Evolutionary conservation across 2,329 filamentous ascomycete species (phyloP).

Genomic region (Fusarium incarnatum): DNA sequence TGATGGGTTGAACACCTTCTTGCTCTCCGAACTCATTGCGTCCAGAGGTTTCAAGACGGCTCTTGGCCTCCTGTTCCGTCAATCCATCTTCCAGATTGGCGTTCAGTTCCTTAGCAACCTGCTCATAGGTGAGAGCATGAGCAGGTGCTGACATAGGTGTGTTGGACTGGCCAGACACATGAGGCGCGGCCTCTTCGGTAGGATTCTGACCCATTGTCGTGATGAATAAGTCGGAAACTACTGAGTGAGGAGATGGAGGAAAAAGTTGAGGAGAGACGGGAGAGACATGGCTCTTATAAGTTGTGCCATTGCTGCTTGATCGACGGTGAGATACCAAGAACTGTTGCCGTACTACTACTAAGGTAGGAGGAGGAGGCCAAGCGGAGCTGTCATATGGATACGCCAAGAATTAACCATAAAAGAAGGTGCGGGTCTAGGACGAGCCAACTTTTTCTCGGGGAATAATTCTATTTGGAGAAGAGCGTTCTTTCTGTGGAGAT

Average conservation of each 20-base stretch:
- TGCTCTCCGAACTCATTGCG: conserved; percentile 72
- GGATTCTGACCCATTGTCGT: conserved; percentile 31
- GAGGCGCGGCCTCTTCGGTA: conserved; percentile 15
- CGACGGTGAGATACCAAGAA: no score
- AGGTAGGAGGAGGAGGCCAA: neutral
- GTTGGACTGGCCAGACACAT: conserved; percentile 44
- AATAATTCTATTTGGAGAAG: conserved; percentile 29
- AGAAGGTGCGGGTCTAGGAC: neutral
- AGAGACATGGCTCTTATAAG: conserved; percentile 13
- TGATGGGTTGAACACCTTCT: conserved; percentile 68
- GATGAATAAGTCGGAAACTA: neutral
- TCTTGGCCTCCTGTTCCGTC: conserved; percentile 53
- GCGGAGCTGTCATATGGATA: conserved; percentile 5
- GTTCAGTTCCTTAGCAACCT: conserved; percentile 34
- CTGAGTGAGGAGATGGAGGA: neutral
- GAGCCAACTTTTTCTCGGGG: neutral
- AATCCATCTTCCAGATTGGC: conserved; percentile 30
- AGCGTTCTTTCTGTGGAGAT: conserved; percentile 18
- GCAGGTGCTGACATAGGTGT: conserved; percentile 42
- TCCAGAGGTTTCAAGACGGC: conserved; percentile 67
- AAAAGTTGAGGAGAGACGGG: rapidly evolving
- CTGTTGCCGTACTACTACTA: no score
- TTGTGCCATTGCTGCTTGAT: neutral
- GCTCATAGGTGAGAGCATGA: conserved; percentile 33
- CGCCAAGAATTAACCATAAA: conserved; percentile 14